These are phyloP conservation scores for Thermoascus crustaceus DNA, from an alignment of 2,329 filamentous ascomycete species.

Conservation along the genomic window DNA sequence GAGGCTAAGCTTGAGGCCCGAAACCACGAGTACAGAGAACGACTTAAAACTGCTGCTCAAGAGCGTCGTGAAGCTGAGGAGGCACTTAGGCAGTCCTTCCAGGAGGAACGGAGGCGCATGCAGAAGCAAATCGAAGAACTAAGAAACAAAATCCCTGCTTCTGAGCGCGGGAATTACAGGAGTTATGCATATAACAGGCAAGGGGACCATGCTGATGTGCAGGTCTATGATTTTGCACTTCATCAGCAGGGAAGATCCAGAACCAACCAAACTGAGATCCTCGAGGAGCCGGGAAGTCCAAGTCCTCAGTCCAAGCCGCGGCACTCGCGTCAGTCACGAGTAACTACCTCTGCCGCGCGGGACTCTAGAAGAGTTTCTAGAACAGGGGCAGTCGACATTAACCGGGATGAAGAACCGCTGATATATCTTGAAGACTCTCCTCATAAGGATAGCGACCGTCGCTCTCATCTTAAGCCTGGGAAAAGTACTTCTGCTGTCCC, in stretches of 20 bases:
- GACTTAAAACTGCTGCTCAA: constrained; percentile 25
- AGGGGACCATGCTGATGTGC: constrained; percentile 22
- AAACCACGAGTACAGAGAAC: constrained; percentile 34
- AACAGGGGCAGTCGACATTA: constrained; percentile 16
- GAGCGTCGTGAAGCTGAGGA: constrained; percentile 31
- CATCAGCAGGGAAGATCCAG: constrained; percentile 13
- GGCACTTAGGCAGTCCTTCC: constrained; percentile 23
- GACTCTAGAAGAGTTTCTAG: constrained; percentile 12
- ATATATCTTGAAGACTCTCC: constrained; percentile 16
- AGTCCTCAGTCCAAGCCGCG: constrained; percentile 28
- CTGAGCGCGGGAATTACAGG: constrained; percentile 13
- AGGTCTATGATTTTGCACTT: constrained; percentile 18
- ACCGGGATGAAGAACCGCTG: constrained; percentile 19
- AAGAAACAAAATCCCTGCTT: constrained; percentile 21
- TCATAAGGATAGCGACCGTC: constrained; percentile 8
- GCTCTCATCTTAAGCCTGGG: constrained; percentile 9
- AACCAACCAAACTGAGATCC: constrained; percentile 23
- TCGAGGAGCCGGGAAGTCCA: constrained; percentile 26
- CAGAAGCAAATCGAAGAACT: constrained; percentile 31
- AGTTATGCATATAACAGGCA: constrained; percentile 20
- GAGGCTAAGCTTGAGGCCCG: constrained; percentile 32
- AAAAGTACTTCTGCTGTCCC: constrained; percentile 11
- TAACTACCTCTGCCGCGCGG: too few species aligned
- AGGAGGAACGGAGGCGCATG: constrained; percentile 32
- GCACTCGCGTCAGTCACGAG: too few species aligned